Evolutionary conservation across 208 protist genomes (phyloP).

Genomic region (Herpetomonas samuelpessoai): DNA sequence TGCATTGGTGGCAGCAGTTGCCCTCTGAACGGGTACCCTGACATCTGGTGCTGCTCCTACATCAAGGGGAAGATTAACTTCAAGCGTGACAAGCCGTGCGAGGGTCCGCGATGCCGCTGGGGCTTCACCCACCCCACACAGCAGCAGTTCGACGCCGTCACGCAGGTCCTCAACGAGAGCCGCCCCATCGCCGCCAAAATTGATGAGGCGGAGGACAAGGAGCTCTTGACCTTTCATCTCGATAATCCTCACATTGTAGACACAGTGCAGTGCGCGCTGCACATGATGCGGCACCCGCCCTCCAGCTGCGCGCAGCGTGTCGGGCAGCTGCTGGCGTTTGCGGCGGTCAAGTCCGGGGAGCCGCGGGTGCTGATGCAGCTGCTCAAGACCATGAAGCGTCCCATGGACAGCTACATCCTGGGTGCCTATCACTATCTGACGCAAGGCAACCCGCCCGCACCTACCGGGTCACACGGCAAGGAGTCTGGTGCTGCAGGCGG

Average conservation of each 20-base stretch:
- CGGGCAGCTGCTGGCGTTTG: slow-evolving; percentile 82
- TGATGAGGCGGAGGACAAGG: slow-evolving; percentile 71
- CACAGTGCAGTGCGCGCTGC: slow-evolving; percentile 84
- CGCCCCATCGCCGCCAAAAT: slow-evolving; percentile 74
- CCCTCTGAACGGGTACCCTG: slow-evolving; percentile 84
- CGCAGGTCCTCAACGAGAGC: slow-evolving; percentile 79
- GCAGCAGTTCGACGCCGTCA: slow-evolving; percentile 82
- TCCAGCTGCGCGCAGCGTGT: slow-evolving; percentile 59
- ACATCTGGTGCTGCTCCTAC: slow-evolving; percentile 88
- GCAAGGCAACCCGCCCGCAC: slow-evolving; percentile 34
- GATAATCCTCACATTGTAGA: slow-evolving; percentile 78
- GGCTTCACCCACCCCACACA: slow-evolving; percentile 82
- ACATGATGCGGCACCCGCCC: slow-evolving; percentile 83
- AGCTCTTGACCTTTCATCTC: slow-evolving; percentile 70
- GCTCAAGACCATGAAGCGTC: slow-evolving; percentile 91
- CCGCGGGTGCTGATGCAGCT: slow-evolving; percentile 84
- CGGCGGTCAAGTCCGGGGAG: slow-evolving; percentile 64
- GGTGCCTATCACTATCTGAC: slow-evolving; percentile 79
- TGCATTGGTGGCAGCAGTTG: slow-evolving; percentile 87
- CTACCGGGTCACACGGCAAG: background rate
- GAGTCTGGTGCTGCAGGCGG: slow-evolving; percentile 1
- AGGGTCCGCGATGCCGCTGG: slow-evolving; percentile 82
- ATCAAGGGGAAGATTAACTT: slow-evolving; percentile 92
- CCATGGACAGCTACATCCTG: slow-evolving; percentile 80
- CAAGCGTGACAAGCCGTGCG: slow-evolving; percentile 89